Evolutionary conservation across 306 rosid genomes (phyloP), one percentile per base, ranked within the genome.

Genomic region (Potentilla sterilis): DNA sequence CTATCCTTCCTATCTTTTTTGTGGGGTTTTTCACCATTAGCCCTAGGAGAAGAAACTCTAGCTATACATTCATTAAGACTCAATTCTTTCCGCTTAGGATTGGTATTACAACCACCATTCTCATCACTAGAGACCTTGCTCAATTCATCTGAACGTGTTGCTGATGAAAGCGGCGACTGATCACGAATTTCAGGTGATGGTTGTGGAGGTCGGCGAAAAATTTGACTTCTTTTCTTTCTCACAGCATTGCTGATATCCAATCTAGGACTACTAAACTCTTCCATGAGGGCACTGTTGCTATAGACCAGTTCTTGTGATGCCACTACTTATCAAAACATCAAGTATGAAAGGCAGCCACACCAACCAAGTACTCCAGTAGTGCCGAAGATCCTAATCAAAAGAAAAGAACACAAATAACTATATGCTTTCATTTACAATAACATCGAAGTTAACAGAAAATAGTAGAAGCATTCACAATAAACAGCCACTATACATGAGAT

Each of bases 211-310:
- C 96, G 86, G 52, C 97, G 97, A 11, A 81, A 92, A 62, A 92
- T 88, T 64, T 87, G 99, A 81, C 89, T 92, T 79, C 99, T 92
- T 83, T 89, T 95, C 89, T 84, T 90, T 89, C 90, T 92, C 46
- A 89, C 86, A 64, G 91, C 82, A 83, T 74, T 85, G 83, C 76
- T 80, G 43, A 90, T 82, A 69, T 87, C 89, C 65, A 87, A 82
- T 71, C 83, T 78, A 78, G 47, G 54, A 65, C 77, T 61, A 69
- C 87, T 84, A 55, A 78, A 79, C 73, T 95, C 96, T 66, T 95
- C 97, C 99, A 95, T 94, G 11, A 54, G 69, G n/a, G 43, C 41
- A 80, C 77, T 52, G 8, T 79, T 65, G 67, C 48, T 57, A 74
- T 41, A 62, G 14, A 80, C 51, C 74, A 65, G 73, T 37, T 67